Base-by-base conservation (phyloP, 345 rosid genomes). In the Microthlaspi erraticum region DNA sequence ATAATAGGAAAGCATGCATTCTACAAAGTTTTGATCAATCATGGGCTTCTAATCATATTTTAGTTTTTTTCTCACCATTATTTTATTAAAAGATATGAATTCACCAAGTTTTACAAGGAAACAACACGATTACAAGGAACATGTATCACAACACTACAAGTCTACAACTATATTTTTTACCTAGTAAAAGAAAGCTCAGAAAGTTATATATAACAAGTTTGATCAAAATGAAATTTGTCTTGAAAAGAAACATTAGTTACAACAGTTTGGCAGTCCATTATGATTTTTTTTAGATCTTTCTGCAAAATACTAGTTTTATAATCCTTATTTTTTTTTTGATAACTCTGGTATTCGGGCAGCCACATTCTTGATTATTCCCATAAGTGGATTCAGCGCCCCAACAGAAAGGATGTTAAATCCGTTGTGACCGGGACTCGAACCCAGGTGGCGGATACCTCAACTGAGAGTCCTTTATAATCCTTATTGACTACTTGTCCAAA, bases 21-120 rank as follows among this genome's bases (percentile, higher is more conserved):
- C 29, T 62, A 31, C 42, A 43, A n/a, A 60, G 66, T 17, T 62
- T 62, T 62, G 53, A 29, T 43, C 39, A 14, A 31, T 61, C 39
- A 60, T 43, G 51, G 37, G 23, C 10, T 29, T 61, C n/a, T 43
- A 61, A 61, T 43, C 52, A 43, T 14, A 23, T 10, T 26, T 33
- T 42, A 59, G 8, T 38, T 18, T 17, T 36, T 23, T 23, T 23
- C 26, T 23, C 26, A 2, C 26, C 26, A 34, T 16, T 34, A 37
- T 7, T 38, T 58, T 13, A 48, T 10, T 23, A 23, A 23, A 23
- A 23, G 1, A 23, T 23, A 1, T 23, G 26, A 1, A 23, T 23
- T 23, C 26, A 23, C 26, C 26, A 23, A 23, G 2, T 1, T 23
- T 23, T 23, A 1, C 26, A 23, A 23, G 26, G 26, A 23, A 23